Base-by-base conservation (phyloP, 2,329 filamentous ascomycete genomes). In the Fusarium denticulatum region DNA sequence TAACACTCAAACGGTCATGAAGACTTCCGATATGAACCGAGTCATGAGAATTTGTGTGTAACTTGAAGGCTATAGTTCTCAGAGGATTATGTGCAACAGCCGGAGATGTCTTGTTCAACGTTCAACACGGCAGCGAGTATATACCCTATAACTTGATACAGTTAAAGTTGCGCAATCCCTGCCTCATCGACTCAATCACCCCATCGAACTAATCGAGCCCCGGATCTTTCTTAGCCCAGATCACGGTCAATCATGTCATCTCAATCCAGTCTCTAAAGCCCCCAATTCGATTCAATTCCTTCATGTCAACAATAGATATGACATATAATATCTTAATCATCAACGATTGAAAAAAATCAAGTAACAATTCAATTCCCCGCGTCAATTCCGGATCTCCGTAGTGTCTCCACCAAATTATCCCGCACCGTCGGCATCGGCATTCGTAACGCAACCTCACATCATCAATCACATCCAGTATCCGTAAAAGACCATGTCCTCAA, bases 381-480 rank as follows among this genome's bases (percentile, higher is more conserved):
- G 42, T 68, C 65, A 45, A 28, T 55, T 24, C 65, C 56, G 65
- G 42, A 49, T 55, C 7, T 50, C 65, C 64, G 65, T 50, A 67
- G 66, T 39, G 60, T 71, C 53, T 60, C 59, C 64, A 65, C 69
- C 57, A 56, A 59, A 72, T 72, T 64, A 68, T 70, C 69, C 65
- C 66, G 37, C 65, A 67, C 52, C 28, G 28, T 40, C 40, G 22
- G 30, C 32, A n/a, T 39, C 30, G 20, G n/a, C 18, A 50, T 8
- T 56, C 11, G 47, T 42, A 34, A 63, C 53, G 45, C 53, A 57
- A 60, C 50, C 63, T 74, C 60, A 42, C 57, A 52, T 37, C 47
- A 66, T 63, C 63, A 47, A 58, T 47, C 40, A 22, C 55, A 36
- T 36, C 40, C 40, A 53, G 40, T 20, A 45, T 15, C 7, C 20